phyloP scores from a whole-genome alignment of 2,329 filamentous ascomycete genomes.

The Sordariomycetes sp. region DNA sequence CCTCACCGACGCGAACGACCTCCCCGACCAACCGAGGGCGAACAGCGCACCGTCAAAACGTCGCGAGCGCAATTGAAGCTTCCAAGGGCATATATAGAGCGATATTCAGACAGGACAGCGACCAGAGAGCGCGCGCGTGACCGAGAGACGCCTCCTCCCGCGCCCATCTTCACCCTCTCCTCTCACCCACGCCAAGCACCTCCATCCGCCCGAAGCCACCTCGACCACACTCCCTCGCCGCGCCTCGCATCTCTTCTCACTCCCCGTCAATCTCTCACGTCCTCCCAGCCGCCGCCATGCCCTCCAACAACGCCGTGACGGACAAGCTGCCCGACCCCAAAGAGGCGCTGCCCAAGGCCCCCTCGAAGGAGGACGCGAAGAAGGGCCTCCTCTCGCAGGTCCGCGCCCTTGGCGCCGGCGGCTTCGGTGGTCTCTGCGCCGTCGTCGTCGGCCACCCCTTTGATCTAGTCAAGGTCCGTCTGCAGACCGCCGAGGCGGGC shows the following conservation, averaged over 20 bases:
- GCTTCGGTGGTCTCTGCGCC: constrained; percentile 87
- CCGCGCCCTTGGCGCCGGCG: constrained; percentile 79
- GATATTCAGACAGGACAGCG: too few relatives aligned
- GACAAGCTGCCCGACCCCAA: too few relatives aligned
- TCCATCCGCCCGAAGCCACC: background rate
- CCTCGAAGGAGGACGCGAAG: constrained; percentile 31
- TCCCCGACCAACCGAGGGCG: too few relatives aligned
- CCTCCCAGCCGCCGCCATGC: constrained; percentile 8
- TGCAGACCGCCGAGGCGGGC: constrained; percentile 92
- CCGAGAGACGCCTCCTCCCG: constrained; percentile 1
- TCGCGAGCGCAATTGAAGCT: too few relatives aligned
- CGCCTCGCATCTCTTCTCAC: background rate
- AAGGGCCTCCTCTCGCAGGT: constrained; percentile 38
- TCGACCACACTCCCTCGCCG: background rate
- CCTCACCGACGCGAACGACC: too few relatives aligned
- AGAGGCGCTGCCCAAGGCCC: constrained; percentile 35
- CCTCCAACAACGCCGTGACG: constrained; percentile 20
- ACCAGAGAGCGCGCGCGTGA: too few relatives aligned
- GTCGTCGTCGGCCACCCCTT: constrained; percentile 95
- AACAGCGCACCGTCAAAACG: too few relatives aligned
- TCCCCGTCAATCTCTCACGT: background rate
- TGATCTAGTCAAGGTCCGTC: constrained; percentile 91
- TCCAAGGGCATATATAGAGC: too few relatives aligned
- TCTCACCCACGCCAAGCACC: constrained; percentile 1
- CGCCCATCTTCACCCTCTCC: background rate